Evolutionary conservation across 1,284 basidiomycete species (phyloP).

Genomic region (Cutaneotrichosporon cyanovorans): DNA sequence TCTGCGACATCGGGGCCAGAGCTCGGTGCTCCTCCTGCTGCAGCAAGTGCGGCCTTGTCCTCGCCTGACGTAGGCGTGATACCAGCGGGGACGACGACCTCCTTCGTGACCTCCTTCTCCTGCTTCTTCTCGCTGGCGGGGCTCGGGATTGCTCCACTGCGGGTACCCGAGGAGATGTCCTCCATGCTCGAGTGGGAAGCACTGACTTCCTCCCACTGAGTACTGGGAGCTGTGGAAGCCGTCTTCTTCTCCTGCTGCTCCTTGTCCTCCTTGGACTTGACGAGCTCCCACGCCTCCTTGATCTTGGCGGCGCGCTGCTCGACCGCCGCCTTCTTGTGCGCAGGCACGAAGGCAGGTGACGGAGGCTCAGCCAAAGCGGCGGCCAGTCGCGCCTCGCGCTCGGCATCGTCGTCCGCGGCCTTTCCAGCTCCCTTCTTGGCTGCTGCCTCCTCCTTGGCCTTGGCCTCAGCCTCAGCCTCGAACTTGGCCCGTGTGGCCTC

Average conservation of each 20-base stretch:
- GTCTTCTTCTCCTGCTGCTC: slow-evolving; percentile 18
- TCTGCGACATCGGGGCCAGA: slow-evolving; percentile 16
- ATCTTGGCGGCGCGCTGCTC: slow-evolving; percentile 44
- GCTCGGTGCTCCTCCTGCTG: background rate
- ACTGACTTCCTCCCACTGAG: slow-evolving; percentile 39
- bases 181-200: slow-evolving; percentile 25
- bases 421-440: slow-evolving; percentile 20
- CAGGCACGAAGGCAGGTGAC: slow-evolving; percentile 3
- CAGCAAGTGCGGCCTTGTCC: background rate
- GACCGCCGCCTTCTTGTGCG: slow-evolving; percentile 5
- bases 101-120: slow-evolving; percentile 2
- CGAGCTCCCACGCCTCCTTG: slow-evolving; percentile 53
- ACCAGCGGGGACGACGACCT: slow-evolving; percentile 1
- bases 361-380: slow-evolving; percentile 10
- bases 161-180: slow-evolving; percentile 18
- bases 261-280: slow-evolving; percentile 43
- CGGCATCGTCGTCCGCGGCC: slow-evolving; percentile 18
- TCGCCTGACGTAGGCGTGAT: background rate
- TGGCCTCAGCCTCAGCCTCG: slow-evolving; percentile 49
- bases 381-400: slow-evolving; percentile 17
- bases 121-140: slow-evolving; percentile 9
- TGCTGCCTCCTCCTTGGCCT: slow-evolving; percentile 18
- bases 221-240: slow-evolving; percentile 30
- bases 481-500: slow-evolving; percentile 63
- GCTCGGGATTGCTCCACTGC: background rate